These are phyloP conservation scores for Yarrowia yakushimensis DNA, from an alignment of 805 yeast genomes.

Conservation along the genomic window DNA sequence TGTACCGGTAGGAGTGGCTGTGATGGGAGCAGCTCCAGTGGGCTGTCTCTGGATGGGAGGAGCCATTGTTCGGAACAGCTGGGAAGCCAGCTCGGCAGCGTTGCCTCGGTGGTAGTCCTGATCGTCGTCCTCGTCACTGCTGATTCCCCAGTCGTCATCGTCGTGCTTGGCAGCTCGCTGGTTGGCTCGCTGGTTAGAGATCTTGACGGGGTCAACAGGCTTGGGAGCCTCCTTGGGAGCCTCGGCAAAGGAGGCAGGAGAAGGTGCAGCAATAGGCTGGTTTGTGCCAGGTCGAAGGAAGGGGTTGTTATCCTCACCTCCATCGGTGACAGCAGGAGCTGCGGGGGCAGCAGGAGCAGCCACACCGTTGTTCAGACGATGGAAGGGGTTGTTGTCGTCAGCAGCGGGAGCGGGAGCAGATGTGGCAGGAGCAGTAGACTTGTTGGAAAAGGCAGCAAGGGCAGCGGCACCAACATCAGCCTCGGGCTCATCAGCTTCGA, in stretches of 20 bases:
- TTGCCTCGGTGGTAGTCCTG: conserved; percentile 39
- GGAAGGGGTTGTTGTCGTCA: conserved; percentile 31
- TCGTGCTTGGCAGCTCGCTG: conserved; percentile 38
- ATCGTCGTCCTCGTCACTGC: conserved; percentile 36
- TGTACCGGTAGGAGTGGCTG: conserved; percentile 6
- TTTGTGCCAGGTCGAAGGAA: conserved; percentile 24
- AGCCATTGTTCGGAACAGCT: conserved; percentile 45
- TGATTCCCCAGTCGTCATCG: conserved; percentile 38
- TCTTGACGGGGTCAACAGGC: conserved; percentile 29
- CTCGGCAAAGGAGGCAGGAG: conserved; percentile 26
- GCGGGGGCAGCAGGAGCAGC: conserved; percentile 14
- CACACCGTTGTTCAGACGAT: conserved; percentile 23
- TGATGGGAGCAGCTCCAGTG: conserved; percentile 24
- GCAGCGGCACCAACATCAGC: not conserved
- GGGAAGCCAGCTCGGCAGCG: conserved; percentile 43
- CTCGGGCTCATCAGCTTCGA: conserved; percentile 29
- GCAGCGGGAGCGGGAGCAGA: conserved; percentile 25
- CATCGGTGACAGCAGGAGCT: not conserved
- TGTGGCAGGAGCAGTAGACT: not conserved
- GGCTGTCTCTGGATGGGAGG: conserved; percentile 32
- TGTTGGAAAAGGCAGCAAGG: not conserved
- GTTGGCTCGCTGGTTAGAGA: conserved; percentile 36
- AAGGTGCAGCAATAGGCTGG: conserved; percentile 28
- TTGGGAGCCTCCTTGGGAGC: conserved; percentile 29
- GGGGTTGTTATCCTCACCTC: conserved; percentile 7